phyloP scores from a whole-genome alignment of 805 yeast genomes.

The Ogataea pini region DNA sequence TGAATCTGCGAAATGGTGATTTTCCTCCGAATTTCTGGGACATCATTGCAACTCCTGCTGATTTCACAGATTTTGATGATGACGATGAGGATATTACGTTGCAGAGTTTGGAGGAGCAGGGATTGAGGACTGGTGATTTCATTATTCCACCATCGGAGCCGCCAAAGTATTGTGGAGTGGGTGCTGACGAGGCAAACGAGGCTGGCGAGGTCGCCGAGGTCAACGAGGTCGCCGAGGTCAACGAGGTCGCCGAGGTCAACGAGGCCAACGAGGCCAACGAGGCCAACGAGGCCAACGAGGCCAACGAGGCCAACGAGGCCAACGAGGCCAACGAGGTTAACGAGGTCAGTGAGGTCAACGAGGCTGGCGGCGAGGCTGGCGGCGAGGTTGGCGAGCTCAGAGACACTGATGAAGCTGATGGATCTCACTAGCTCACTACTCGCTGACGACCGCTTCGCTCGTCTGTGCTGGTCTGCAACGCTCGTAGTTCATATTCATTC shows the following conservation, averaged over 20 bases:
- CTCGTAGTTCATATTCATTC: not conserved
- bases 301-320: too few species aligned
- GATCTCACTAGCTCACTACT: not conserved
- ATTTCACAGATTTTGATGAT: constrained; percentile 37
- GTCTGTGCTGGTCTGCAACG: too few species aligned
- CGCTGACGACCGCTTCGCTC: not conserved
- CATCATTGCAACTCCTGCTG: constrained; percentile 27
- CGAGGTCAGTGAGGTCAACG: too few species aligned
- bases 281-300: not conserved
- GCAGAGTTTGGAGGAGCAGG: constrained; percentile 27
- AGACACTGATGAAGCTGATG: too few species aligned
- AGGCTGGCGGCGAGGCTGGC: too few species aligned
- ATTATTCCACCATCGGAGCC: constrained; percentile 21
- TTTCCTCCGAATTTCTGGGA: constrained; percentile 62
- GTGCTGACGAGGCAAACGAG: not conserved
- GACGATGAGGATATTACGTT: constrained; percentile 32
- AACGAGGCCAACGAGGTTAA: too few species aligned
- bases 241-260: not conserved
- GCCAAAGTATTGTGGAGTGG: constrained; percentile 13
- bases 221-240: not conserved
- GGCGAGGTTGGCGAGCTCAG: too few species aligned
- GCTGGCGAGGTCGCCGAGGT: not conserved
- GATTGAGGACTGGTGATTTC: constrained; percentile 21
- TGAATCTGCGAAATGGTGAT: constrained; percentile 37
- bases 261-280: not conserved